These are phyloP conservation scores for Plantago lanceolata DNA, from an alignment of 305 asterid genomes.

Conservation along the genomic window DNA sequence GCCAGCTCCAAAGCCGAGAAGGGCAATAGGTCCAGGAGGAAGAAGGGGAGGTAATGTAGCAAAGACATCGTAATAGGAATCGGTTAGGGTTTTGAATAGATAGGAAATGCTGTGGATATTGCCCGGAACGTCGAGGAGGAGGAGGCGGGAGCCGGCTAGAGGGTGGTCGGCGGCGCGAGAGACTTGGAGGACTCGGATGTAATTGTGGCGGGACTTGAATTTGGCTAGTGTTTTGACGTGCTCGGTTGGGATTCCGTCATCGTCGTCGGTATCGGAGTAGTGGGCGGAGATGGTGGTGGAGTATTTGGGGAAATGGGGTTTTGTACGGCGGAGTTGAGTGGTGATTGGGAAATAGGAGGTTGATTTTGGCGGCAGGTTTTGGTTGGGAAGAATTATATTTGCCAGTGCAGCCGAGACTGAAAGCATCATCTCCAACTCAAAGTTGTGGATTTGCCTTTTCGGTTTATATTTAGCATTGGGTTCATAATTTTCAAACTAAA, in stretches of 20 bases:
- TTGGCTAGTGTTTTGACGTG: constrained; percentile 72
- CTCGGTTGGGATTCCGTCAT: constrained; percentile 64
- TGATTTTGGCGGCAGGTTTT: constrained; percentile 24
- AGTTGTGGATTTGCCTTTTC: too few species aligned
- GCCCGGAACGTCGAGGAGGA: constrained; percentile 82
- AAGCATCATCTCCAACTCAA: too few species aligned
- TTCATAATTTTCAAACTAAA: too few species aligned
- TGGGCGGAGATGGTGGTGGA: constrained; percentile 22
- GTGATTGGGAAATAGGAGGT: constrained; percentile 15
- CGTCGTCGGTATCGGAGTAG: constrained; percentile 22
- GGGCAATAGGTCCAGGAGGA: constrained; percentile 76
- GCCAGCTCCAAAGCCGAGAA: constrained; percentile 93
- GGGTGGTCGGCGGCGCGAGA: constrained; percentile 82
- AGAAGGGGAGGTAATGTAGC: constrained; percentile 74
- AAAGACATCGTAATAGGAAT: constrained; percentile 71
- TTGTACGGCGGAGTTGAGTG: constrained; percentile 16
- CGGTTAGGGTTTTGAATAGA: constrained; percentile 55
- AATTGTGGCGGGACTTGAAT: constrained; percentile 75
- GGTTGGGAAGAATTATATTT: constrained; percentile 3
- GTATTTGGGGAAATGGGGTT: constrained; percentile 10
- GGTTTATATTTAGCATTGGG: too few species aligned
- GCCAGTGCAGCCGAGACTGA: background rate
- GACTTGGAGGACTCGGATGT: constrained; percentile 75
- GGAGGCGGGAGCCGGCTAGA: constrained; percentile 76
- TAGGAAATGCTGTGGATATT: constrained; percentile 89